A percentile compares a stretch with the other conserved stretches of the same genome.
These are phyloP conservation scores for Euphorbia celastroides DNA, from an alignment of 441 rosid genomes.

Conservation along the genomic window DNA sequence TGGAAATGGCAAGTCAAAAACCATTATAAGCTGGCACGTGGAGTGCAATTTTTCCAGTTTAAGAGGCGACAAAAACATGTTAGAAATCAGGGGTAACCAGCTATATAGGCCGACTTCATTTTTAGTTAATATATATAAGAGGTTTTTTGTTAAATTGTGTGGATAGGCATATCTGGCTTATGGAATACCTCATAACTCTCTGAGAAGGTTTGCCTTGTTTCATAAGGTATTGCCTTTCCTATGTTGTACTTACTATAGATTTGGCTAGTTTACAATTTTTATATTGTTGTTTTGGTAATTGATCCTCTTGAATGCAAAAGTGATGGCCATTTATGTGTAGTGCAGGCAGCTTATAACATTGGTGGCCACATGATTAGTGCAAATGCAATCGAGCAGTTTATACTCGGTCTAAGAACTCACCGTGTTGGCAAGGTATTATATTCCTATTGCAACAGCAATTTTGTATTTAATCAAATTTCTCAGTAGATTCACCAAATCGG, in stretches of 20 bases:
- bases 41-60: too few species aligned
- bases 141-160: slow-evolving; percentile 8
- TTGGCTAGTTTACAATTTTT: too few species aligned
- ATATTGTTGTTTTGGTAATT: too few species aligned
- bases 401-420: slow-evolving; percentile 64
- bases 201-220: slow-evolving; percentile 77
- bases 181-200: slow-evolving; percentile 67
- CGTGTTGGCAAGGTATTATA: slow-evolving; percentile 62
- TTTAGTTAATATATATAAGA: background rate
- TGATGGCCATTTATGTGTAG: slow-evolving; percentile 41
- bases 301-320: background rate
- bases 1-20: too few species aligned
- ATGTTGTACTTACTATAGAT: too few species aligned
- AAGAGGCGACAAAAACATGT: too few species aligned
- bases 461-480: background rate
- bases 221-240: slow-evolving; percentile 59
- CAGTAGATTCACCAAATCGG: background rate
- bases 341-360: slow-evolving; percentile 89
- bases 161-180: slow-evolving; percentile 78
- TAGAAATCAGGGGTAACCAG: too few species aligned
- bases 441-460: too few species aligned
- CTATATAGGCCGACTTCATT: too few species aligned
- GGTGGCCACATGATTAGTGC: slow-evolving; percentile 77
- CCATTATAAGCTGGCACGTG: too few species aligned
- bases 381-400: slow-evolving; percentile 75